phyloP scores from a whole-genome alignment of 2,329 filamentous ascomycete species.

The Calonectria pseudoturangicola region DNA sequence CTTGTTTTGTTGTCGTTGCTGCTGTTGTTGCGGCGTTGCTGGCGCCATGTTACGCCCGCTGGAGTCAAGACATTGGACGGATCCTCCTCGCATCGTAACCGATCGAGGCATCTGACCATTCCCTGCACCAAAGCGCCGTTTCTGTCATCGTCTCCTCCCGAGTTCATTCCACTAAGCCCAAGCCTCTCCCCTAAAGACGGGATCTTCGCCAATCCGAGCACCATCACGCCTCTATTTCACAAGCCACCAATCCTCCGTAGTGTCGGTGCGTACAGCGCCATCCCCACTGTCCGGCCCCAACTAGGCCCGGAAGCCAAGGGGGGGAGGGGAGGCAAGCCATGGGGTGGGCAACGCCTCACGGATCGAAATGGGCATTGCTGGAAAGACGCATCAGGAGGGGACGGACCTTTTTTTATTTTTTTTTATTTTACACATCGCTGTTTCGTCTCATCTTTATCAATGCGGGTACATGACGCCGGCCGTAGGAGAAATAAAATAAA shows the following conservation, averaged over 20 bases:
- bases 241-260: slow-evolving; percentile 25
- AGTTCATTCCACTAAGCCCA: slow-evolving; percentile 22
- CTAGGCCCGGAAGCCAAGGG: slow-evolving; percentile 17
- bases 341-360: slow-evolving; percentile 6
- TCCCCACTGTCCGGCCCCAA: slow-evolving; percentile 19
- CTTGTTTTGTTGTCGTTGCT: background rate
- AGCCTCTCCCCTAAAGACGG: slow-evolving; percentile 19
- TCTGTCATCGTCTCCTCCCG: slow-evolving; percentile 20
- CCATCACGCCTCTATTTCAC: slow-evolving; percentile 11
- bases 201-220: slow-evolving; percentile 28
- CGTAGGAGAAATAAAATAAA: background rate
- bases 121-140: slow-evolving; percentile 21
- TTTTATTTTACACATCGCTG: background rate
- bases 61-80: slow-evolving; percentile 21
- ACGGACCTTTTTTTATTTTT: slow-evolving; percentile 7
- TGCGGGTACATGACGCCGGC: slow-evolving; percentile 23
- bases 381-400: slow-evolving; percentile 16
- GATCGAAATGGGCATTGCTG: slow-evolving; percentile 11
- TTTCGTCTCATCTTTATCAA: slow-evolving; percentile 12
- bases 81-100: slow-evolving; percentile 11
- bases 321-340: background rate
- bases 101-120: slow-evolving; percentile 29
- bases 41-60: slow-evolving; percentile 18
- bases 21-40: background rate
- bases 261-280: slow-evolving; percentile 4